These are phyloP conservation scores for Darksidea phi DNA, from an alignment of 495 filamentous ascomycete genomes.

Conservation along the genomic window DNA sequence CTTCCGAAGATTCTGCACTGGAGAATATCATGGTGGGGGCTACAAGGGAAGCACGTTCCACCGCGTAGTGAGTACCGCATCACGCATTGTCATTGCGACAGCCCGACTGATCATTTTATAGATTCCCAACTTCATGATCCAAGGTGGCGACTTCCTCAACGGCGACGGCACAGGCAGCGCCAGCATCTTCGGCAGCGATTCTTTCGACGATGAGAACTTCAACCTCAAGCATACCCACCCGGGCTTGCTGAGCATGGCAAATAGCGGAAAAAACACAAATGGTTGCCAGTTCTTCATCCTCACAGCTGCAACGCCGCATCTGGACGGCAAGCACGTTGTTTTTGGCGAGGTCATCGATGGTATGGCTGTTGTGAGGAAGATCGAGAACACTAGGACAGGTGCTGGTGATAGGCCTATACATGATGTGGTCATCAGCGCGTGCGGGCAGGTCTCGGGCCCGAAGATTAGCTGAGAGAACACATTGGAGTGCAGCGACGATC, in stretches of 20 bases:
- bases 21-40: constrained; percentile 52
- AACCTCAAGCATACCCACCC: constrained; percentile 24
- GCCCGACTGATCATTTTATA: no score
- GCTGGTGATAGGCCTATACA: constrained; percentile 18
- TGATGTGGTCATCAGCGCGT: constrained; percentile 23
- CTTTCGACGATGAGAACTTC: constrained; percentile 31
- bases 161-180: constrained; percentile 31
- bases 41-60: constrained; percentile 36
- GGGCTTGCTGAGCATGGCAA: constrained; percentile 5
- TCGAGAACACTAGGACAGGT: constrained; percentile 20
- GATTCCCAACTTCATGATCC: constrained; percentile 36
- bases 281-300: constrained; percentile 38
- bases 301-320: constrained; percentile 23
- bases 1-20: constrained; percentile 93
- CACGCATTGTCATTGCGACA: no score
- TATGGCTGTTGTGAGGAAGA: constrained; percentile 29
- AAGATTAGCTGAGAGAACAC: no score
- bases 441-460: no score
- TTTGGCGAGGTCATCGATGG: constrained; percentile 31
- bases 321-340: constrained; percentile 34
- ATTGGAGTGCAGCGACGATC: no score
- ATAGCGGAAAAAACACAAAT: constrained; percentile 29
- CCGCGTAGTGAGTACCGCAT: constrained; percentile 20
- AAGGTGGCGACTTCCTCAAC: constrained; percentile 33
- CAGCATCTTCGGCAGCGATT: constrained; percentile 34